Conservation (phyloP, 495 filamentous ascomycete species). For the Hypoxylon fuscum region DNA sequence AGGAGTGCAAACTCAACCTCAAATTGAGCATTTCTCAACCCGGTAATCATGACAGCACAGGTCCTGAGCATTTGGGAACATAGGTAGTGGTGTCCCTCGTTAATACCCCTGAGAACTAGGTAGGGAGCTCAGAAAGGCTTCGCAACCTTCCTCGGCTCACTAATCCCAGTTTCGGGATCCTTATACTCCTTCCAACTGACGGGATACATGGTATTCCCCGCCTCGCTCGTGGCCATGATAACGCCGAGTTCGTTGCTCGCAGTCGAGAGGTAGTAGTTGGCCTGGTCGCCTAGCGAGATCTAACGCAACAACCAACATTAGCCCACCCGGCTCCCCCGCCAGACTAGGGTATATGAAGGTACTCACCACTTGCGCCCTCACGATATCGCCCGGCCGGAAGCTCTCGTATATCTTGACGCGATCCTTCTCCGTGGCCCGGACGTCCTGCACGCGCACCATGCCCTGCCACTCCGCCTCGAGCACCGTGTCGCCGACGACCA, state of each 20-base stretch:
- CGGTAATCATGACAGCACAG: too few relatives aligned
- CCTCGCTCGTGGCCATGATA: constrained; percentile 90
- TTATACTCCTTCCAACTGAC: constrained; percentile 94
- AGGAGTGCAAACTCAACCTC: too few relatives aligned
- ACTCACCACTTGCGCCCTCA: constrained; percentile 83
- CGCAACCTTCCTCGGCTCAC: constrained; percentile 90
- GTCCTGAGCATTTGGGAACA: neutral
- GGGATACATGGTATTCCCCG: constrained; percentile 88
- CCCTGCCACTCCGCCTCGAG: constrained; percentile 69
- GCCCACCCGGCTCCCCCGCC: neutral
- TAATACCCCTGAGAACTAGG: neutral
- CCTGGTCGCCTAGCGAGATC: constrained; percentile 92
- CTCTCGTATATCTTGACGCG: constrained; percentile 88
- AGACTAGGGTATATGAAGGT: neutral
- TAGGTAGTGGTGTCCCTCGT: neutral
- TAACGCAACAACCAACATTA: constrained; percentile 29
- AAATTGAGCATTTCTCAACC: too few relatives aligned
- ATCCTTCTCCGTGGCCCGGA: constrained; percentile 95
- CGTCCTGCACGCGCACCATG: constrained; percentile 80
- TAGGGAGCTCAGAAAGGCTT: constrained; percentile 75
- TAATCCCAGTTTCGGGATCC: constrained; percentile 79
- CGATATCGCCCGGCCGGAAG: constrained; percentile 93
- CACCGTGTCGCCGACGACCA: constrained; percentile 74
- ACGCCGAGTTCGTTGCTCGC: constrained; percentile 91
- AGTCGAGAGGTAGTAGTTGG: constrained; percentile 91